Evolutionary conservation across 1,139 yeast genomes (phyloP), one percentile per base, ranked within the genome.

Genomic region (Debaryomyces robertsiae): DNA sequence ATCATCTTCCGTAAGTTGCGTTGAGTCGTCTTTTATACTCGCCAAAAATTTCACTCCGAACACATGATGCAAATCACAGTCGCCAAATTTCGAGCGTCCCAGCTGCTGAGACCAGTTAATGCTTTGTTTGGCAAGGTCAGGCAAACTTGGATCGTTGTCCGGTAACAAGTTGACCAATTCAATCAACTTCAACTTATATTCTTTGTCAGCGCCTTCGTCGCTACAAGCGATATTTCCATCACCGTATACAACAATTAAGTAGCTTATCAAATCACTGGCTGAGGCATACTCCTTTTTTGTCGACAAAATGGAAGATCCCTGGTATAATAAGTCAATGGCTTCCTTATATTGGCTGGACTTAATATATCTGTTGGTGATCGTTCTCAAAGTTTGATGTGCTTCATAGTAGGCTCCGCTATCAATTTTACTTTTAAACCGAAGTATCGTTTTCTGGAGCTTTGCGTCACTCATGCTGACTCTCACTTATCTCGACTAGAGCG

Each of bases 381-480:
- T 89, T 54, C 96, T 72, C 39, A 91, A 74, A 0, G 96, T 91
- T 62, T 91, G 98, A 58, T 91, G 96, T 0, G 98, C 98, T 59
- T 93, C 98, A 58, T 91, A 91, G 65, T 75, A 89, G 40, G 90
- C 86, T 2, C 90, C 90, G 37, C 75, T 76, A 37, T 77, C 79
- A 48, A 91, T 84, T 54, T 86, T 83, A 35, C 76, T 73, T 54
- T 81, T 79, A 65, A 84, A 84, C 46, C 93, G 67, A 24, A 73
- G 79, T 35, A 84, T 63, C 2, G 89, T 82, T 54, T 77, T 76
- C 40, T 75, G 71, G 29, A 83, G 62, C 54, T 81, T 82, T 36
- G 63, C 67, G 48, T 65, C 70, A 27, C 61, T 52, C 65, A 61
- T 60, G 10, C 23, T 19, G 16, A n/a, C 7, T 25, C 25, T 3